Conservation (phyloP, 139 green algal species). For the Haematococcus sp. region DNA sequence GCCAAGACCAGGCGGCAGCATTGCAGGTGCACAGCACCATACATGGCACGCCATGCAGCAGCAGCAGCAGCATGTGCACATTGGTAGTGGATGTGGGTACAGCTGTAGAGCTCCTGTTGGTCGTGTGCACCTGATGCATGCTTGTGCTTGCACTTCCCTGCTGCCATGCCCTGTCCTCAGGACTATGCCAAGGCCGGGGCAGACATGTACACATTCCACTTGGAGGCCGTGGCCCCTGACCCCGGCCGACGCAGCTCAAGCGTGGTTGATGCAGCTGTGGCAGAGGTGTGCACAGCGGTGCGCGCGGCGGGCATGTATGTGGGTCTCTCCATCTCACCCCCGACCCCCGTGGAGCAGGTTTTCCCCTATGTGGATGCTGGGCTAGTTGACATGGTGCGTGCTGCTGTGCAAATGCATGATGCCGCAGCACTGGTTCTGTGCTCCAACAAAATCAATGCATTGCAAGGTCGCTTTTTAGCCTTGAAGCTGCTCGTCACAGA, state of each 20-base stretch:
- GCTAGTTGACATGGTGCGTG: constrained; percentile 65
- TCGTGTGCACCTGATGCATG: neutral
- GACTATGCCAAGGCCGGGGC: constrained; percentile 77
- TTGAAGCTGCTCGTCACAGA: too few relatives aligned
- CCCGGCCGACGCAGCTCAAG: neutral
- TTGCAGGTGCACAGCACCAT: too few relatives aligned
- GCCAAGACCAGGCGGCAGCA: too few relatives aligned
- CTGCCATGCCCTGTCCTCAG: constrained; percentile 13
- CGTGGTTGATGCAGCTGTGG: neutral
- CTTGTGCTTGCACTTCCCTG: neutral
- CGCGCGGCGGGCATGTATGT: constrained; percentile 68
- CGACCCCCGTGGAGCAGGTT: constrained; percentile 67
- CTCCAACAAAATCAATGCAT: too few relatives aligned
- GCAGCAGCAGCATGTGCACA: too few relatives aligned
- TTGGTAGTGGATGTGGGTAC: too few relatives aligned
- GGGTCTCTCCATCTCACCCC: constrained; percentile 80
- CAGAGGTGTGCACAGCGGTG: constrained; percentile 32
- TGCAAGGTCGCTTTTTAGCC: too few relatives aligned
- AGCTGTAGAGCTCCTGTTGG: neutral
- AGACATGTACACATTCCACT: constrained; percentile 90
- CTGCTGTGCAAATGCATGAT: too few relatives aligned
- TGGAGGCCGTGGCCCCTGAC: constrained; percentile 57
- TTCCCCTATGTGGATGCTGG: constrained; percentile 60
- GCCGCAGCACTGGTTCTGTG: too few relatives aligned
- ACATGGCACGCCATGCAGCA: too few relatives aligned